Evolutionary conservation across 306 rosid genomes (phyloP).

Genomic region (Dryas alaskensis): DNA sequence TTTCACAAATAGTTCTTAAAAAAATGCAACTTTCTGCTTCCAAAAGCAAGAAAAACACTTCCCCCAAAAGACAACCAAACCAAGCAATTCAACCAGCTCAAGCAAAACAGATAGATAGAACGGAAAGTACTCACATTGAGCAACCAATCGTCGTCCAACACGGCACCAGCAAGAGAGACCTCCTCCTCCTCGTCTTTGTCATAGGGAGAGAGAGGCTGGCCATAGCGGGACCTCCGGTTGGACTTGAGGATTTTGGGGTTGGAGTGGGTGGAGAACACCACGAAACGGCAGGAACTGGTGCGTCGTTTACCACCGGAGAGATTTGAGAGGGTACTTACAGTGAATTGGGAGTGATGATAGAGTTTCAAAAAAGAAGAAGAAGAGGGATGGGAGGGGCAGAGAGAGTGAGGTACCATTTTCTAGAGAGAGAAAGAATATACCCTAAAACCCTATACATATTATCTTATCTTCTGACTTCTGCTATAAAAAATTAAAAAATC

Average conservation of each 20-base stretch:
- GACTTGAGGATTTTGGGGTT: constrained; percentile 67
- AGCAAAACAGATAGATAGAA: background rate
- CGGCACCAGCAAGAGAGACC: constrained; percentile 24
- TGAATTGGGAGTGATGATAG: constrained; percentile 2
- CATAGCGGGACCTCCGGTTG: constrained; percentile 57
- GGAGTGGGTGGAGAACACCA: constrained; percentile 69
- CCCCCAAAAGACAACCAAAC: background rate
- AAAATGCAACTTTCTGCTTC: background rate
- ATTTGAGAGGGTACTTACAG: constrained; percentile 2
- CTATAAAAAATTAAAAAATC: background rate
- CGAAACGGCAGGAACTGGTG: constrained; percentile 27
- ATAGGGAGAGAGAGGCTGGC: constrained; percentile 47
- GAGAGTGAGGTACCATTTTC: constrained; percentile 46
- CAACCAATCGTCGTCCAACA: constrained; percentile 39
- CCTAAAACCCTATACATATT: constrained; percentile 54
- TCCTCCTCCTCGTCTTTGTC: constrained; percentile 29
- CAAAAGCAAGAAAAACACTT: background rate
- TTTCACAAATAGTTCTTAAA: background rate
- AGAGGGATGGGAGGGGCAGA: constrained; percentile 37
- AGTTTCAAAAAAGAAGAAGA: constrained; percentile 24
- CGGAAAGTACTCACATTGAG: constrained; percentile 51
- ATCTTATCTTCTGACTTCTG: constrained; percentile 11
- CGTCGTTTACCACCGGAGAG: constrained; percentile 16
- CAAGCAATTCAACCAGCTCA: constrained; percentile 3
- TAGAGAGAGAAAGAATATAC: constrained; percentile 52